Base-by-base conservation (phyloP, 129 eudicot genomes). In the Arctium minus region DNA sequence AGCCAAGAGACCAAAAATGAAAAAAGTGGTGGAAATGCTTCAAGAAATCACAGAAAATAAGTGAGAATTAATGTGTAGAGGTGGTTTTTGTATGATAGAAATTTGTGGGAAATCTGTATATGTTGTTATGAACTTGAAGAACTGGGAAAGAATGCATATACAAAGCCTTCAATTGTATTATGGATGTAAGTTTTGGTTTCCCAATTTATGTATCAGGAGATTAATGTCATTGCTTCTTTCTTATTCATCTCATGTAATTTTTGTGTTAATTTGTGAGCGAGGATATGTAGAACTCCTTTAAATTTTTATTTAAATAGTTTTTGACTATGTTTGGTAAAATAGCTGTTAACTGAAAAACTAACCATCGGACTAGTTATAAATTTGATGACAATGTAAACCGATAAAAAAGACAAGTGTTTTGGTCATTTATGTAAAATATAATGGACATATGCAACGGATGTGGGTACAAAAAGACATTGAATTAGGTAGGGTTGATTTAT, bases 1-100 rank as follows among this genome's bases (percentile, higher is more conserved):
- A 31, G 99, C 97, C 70, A 96, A 93, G 76, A 85, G 99, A 50
- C 99, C 99, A 11, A 92, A 88, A 72, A 93, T 96, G 99, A 96
- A 93, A 82, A 96, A 85, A 22, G 99, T 96, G 75, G 91, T 96
- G 1, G 98, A 96, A 86, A 89, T 96, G 98, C 94, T 96, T 86
- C 89, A 81, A 78, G 99, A 96, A 86, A 91, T 96, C 74, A 79
- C 77, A 48, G 87, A 90, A 74, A 85, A 79, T 70, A 86, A 83
- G 84, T 84, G 87, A 84, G 62, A 78, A 39, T 37, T 46, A 29
- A 39, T 10, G 72, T 83, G 42, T 56, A 77, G 78, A 56, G 79
- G 73, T 72, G 68, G 78, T 11, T 79, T 42, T 73, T 84, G 84
- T 84, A 79, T 79, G 80, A 84, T 84, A 84, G 53, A 73, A 42